Percentiles rank a stretch among this genome's conserved stretches.
Conservation (phyloP, 257 asterid species). For the Gentiana straminea region DNA sequence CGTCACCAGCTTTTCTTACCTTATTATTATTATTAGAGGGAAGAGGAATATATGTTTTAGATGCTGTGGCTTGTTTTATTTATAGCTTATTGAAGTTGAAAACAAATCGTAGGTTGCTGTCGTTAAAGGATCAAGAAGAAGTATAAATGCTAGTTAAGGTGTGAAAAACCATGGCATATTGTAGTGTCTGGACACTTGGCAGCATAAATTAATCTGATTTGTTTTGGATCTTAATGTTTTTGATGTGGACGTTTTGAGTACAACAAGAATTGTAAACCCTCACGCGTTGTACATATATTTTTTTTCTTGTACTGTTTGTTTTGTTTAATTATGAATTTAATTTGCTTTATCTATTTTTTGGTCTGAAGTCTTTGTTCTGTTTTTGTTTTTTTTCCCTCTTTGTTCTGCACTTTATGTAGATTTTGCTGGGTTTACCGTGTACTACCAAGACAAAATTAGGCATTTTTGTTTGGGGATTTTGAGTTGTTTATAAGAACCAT, state of each 20-base stretch:
- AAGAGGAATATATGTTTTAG: neutral
- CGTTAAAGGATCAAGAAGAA: constrained; percentile 2
- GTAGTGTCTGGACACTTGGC: constrained; percentile 32
- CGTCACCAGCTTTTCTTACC: too few relatives aligned
- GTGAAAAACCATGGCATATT: constrained; percentile 20
- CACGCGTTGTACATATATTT: neutral
- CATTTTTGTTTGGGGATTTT: too few relatives aligned
- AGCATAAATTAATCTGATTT: constrained; percentile 6
- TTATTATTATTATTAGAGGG: too few relatives aligned
- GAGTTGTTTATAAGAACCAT: too few relatives aligned
- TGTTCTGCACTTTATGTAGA: neutral
- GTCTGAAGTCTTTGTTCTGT: neutral
- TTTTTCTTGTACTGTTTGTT: neutral
- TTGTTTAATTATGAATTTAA: neutral
- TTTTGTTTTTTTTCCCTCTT: neutral
- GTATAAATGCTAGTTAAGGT: neutral
- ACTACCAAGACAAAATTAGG: too few relatives aligned
- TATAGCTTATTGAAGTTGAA: constrained; percentile 11
- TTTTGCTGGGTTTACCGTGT: neutral
- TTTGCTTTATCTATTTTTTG: neutral
- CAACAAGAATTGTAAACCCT: constrained; percentile 3
- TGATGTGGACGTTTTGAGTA: constrained; percentile 11
- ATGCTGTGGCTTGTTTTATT: constrained; percentile 1
- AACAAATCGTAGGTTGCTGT: neutral
- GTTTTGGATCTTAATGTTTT: neutral